These are phyloP conservation scores for Cladosporium sp. DNA, from an alignment of 2,329 filamentous ascomycete genomes.

Conservation along the genomic window DNA sequence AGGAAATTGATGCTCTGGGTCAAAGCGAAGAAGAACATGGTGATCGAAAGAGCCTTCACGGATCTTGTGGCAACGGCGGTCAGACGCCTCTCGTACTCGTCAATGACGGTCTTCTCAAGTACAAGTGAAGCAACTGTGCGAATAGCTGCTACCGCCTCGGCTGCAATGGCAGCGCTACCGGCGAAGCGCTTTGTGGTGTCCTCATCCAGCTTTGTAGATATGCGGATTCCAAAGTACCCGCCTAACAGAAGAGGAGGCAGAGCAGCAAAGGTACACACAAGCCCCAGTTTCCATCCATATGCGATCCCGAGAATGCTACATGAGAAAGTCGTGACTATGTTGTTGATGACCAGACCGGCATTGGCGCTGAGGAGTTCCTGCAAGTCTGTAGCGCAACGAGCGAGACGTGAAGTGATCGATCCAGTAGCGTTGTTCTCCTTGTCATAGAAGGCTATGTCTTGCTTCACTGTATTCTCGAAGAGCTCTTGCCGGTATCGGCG, in stretches of 20 bases:
- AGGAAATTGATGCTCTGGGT: conserved; percentile 33
- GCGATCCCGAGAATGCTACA: conserved; percentile 30
- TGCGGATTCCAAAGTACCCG: conserved; percentile 32
- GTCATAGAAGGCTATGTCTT: conserved; percentile 35
- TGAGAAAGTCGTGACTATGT: conserved; percentile 30
- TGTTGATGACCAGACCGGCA: conserved; percentile 33
- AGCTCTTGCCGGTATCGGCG: conserved; percentile 34
- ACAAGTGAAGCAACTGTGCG: conserved; percentile 32
- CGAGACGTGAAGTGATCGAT: conserved; percentile 44
- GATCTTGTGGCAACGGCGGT: background rate
- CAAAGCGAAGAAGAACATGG: conserved; percentile 27
- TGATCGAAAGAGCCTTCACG: conserved; percentile 18
- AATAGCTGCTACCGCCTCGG: conserved; percentile 33
- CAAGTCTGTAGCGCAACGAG: conserved; percentile 47
- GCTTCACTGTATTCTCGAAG: conserved; percentile 25
- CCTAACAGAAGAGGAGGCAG: conserved; percentile 31
- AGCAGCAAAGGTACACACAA: conserved; percentile 29
- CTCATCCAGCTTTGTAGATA: conserved; percentile 32
- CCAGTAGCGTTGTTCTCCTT: conserved; percentile 47
- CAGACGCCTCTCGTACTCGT: conserved; percentile 24
- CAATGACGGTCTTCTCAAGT: conserved; percentile 27
- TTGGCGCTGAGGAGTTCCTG: conserved; percentile 49
- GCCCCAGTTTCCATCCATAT: conserved; percentile 35
- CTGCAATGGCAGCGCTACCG: conserved; percentile 32
- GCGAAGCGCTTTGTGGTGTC: conserved; percentile 28